phyloP scores from a whole-genome alignment of 2,329 filamentous ascomycete species.

The Exophiala mesophila region DNA sequence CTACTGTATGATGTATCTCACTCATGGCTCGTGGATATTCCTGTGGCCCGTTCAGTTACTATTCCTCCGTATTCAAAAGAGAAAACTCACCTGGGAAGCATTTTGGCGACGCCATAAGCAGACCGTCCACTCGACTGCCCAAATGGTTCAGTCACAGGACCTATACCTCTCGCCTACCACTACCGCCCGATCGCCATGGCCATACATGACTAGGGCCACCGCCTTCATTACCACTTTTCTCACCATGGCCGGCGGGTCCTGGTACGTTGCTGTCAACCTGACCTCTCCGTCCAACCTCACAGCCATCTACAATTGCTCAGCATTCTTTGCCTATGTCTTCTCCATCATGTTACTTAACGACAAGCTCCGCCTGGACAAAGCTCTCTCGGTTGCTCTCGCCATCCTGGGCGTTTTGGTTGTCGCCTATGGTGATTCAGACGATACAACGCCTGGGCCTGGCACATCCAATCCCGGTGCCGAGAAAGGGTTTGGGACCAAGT shows the following conservation, averaged over 20 bases:
- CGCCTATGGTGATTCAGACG: constrained; percentile 75
- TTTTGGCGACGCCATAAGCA: constrained; percentile 76
- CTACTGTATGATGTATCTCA: constrained; percentile 98
- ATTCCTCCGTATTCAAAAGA: constrained; percentile 73
- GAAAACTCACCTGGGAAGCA: constrained; percentile 68
- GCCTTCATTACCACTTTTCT: constrained; percentile 77
- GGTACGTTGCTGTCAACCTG: constrained; percentile 92
- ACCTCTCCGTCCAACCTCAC: constrained; percentile 92
- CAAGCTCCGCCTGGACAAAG: constrained; percentile 76
- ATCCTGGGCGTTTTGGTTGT: constrained; percentile 90
- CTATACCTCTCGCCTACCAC: constrained; percentile 54
- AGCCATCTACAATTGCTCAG: constrained; percentile 98
- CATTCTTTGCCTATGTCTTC: constrained; percentile 97
- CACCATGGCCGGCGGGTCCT: constrained; percentile 84
- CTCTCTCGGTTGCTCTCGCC: constrained; percentile 77
- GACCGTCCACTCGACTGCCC: constrained; percentile 60
- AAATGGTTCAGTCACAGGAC: constrained; percentile 80
- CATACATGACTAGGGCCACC: constrained; percentile 75
- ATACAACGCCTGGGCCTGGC: constrained; percentile 51
- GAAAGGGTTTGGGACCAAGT: constrained; percentile 49
- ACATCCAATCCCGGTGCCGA: constrained; percentile 43
- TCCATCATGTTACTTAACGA: constrained; percentile 86
- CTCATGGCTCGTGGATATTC: constrained; percentile 87
- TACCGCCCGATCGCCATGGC: constrained; percentile 48
- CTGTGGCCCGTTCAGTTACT: constrained; percentile 83